Evolutionary conservation across 768 basidiomycete species (phyloP), one percentile per base, ranked within the genome.

Genomic region (Nevesoporus exiguus): DNA sequence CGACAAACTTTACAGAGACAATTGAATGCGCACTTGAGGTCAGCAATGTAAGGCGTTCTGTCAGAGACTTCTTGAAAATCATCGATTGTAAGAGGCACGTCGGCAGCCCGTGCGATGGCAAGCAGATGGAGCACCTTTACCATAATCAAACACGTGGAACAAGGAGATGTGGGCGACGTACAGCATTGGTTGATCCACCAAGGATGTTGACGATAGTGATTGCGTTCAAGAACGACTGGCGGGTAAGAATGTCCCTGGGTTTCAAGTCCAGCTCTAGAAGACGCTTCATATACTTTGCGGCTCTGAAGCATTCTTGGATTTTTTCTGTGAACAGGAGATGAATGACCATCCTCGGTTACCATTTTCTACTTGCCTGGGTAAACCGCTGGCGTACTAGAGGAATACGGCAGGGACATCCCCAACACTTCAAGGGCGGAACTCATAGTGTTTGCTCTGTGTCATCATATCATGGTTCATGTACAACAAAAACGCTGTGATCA

Each of bases 101-200:
- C 85, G 1, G 88, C 86, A 9, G 92, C 84, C 58, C 93, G 78
- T 9, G 92, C 92, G 73, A 93, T 90, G 7, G 91, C 91, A 46
- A 93, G 76, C 29, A 93, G 70, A 69, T 93, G 91, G 15, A 93
- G 78, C 39, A 93, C 88, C 88, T 89, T 60, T 14, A 13, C 17
- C 39, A 11, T 33, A 1, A 36, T 65, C 25, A 65, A 52, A 53
- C 13, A 36, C 24, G 43, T 24, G 34, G 39, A 27, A 53, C 11
- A 34, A 9, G 34, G 29, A 42, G 2, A 44, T n/a, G 22, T 33
- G 5, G 21, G 4, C 11, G 49, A 69, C 82, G 51, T 62, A 89
- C 90, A 19, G 91, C 86, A 65, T 94, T 94, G 5, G 93, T 95
- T 1, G 89, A 92, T 17, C 93, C 93, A 30, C 92, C 92, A 3